Base-by-base conservation (phyloP, 2,329 filamentous ascomycete genomes). In the Meredithiella fracta region DNA sequence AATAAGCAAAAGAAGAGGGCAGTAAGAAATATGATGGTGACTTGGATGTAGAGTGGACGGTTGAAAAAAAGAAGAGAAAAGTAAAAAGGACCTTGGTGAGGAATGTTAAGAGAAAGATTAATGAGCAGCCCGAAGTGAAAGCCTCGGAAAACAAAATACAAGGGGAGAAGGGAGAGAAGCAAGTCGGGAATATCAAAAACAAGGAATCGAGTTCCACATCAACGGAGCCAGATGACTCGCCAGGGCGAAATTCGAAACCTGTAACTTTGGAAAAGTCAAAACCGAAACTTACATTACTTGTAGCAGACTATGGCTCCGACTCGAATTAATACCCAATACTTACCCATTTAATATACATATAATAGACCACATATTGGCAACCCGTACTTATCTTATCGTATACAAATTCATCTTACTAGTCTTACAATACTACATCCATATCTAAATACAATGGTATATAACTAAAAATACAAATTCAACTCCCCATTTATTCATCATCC, bases 241-340 rank as follows among this genome's bases (percentile, higher is more conserved):
- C 25, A 51, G 25, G 44, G 8, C 22, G 9, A 42, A 29, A 44
- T 20, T 29, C 26, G 14, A 26, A 25, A 44, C 3, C 44, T 8
- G 14, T 22, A 20, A 20, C 25, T 29, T 5, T 52, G 50, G 57
- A 53, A n/a, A 23, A 34, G 52, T 23, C 52, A 17, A 38, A 29
- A 15, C n/a, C 42, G 23, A 60, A 62, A 51, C 54, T 58, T 14
- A 15, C 60, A 47, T 34, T 60, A 23, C 47, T 72, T 49, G 70
- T 81, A 40, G 77, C 80, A 11, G 72, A 70, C 57, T 82, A 81
- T 60, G 77, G 72, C 3, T 81, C 77, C 1, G 77, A 58, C 38
- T 55, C 52, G 7, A 53, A 58, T 40, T 58, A 51, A 38, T 23
- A 42, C 29, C 29, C 29, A 34, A 11, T 5, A 5, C 29, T 34